Percentiles rank a stretch among this genome's conserved stretches.
Conservation (phyloP, 305 asterid genomes). For the Petunia hybrid region DNA sequence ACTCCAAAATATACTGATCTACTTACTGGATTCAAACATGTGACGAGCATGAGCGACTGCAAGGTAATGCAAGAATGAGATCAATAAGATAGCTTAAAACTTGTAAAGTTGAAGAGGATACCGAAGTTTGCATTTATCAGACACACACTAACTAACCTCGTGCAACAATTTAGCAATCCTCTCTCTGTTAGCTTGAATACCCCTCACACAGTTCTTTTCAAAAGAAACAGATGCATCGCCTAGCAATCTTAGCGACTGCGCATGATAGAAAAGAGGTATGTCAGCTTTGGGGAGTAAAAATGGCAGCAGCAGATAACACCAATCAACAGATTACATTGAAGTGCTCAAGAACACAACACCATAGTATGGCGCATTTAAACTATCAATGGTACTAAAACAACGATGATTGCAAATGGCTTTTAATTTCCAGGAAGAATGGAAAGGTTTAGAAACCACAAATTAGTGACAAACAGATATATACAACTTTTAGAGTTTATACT, state of each 20-base stretch:
- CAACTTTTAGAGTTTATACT: neutral
- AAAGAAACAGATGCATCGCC: constrained; percentile 95
- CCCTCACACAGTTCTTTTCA: constrained; percentile 93
- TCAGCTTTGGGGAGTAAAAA: neutral
- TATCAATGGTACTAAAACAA: neutral
- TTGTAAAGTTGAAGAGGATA: constrained; percentile 28
- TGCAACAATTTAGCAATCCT: constrained; percentile 82
- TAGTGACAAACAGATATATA: constrained; percentile 4
- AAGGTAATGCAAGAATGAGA: constrained; percentile 36
- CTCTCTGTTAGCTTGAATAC: constrained; percentile 87
- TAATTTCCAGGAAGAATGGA: neutral
- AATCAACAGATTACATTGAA: constrained; percentile 12
- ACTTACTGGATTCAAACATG: constrained; percentile 92
- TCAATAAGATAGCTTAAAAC: constrained; percentile 27
- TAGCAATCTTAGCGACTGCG: constrained; percentile 84
- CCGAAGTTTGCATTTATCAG: constrained; percentile 29
- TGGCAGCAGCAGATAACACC: neutral
- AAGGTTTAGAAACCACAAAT: constrained; percentile 14
- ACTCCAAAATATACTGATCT: constrained; percentile 8
- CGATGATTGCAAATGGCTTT: neutral
- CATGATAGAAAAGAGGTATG: constrained; percentile 30
- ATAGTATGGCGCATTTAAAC: neutral
- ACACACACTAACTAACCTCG: constrained; percentile 64
- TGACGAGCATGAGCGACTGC: constrained; percentile 99
- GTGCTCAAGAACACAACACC: neutral